A percentile compares a stretch with the other conserved stretches of the same genome.
These are phyloP conservation scores for Zygotorulaspora mrakii DNA, from an alignment of 1,139 yeast genomes.

Conservation along the genomic window DNA sequence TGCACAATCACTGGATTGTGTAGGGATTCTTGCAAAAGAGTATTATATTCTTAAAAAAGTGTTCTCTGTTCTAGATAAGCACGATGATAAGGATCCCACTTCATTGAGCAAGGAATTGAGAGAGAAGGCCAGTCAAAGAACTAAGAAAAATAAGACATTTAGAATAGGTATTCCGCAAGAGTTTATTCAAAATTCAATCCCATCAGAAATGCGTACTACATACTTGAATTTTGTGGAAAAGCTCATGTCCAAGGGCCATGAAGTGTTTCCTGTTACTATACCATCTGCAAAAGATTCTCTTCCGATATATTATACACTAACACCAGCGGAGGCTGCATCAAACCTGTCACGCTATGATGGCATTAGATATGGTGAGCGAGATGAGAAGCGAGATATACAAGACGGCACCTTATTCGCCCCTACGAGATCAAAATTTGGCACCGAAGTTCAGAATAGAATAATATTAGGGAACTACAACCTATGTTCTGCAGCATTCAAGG, in stretches of 20 bases:
- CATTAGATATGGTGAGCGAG: conserved; percentile 68
- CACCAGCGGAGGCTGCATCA: conserved; percentile 93
- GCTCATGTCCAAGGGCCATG: conserved; percentile 51
- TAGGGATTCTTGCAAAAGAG: conserved; percentile 67
- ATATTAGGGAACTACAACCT: conserved; percentile 82
- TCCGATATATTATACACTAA: conserved; percentile 83
- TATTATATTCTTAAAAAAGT: conserved; percentile 46
- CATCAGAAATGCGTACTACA: conserved; percentile 43
- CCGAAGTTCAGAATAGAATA: conserved; percentile 78
- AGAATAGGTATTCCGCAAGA: conserved; percentile 72
- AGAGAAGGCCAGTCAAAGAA: conserved; percentile 26
- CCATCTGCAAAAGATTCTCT: conserved; percentile 65
- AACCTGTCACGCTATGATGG: conserved; percentile 90
- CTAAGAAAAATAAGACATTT: conserved; percentile 25
- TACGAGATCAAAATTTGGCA: conserved; percentile 67
- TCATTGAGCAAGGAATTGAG: conserved; percentile 46
- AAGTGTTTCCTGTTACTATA: conserved; percentile 58
- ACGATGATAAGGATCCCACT: conserved; percentile 81
- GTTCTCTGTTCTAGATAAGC: conserved; percentile 51
- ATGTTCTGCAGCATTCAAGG: conserved; percentile 66
- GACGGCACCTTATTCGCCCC: conserved; percentile 45
- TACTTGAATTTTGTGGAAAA: conserved; percentile 47
- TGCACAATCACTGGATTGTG: conserved; percentile 93
- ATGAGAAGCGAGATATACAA: conserved; percentile 37
- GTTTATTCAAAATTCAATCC: conserved; percentile 54